Percentiles rank a stretch among this genome's conserved stretches.
phyloP scores from a whole-genome alignment of 495 filamentous ascomycete genomes.

The Aspergillus hancockii region DNA sequence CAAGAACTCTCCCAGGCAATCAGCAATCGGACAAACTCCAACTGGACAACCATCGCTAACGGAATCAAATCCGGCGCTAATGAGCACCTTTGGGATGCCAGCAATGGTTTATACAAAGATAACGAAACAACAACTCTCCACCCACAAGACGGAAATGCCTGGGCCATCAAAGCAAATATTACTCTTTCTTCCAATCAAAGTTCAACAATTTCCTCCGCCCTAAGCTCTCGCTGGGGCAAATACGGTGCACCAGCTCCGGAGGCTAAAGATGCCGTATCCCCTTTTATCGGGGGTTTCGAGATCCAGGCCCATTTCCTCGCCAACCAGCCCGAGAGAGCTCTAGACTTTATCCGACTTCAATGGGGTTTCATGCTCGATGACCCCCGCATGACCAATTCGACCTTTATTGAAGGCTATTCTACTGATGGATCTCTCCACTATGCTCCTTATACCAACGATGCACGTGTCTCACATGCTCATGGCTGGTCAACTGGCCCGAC shows the following conservation, averaged over 20 bases:
- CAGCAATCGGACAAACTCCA: constrained; percentile 18
- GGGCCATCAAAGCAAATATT: constrained; percentile 44
- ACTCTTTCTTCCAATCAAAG: constrained; percentile 24
- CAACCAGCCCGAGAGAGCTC: constrained; percentile 37
- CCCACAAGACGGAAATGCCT: constrained; percentile 51
- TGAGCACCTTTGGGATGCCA: constrained; percentile 33
- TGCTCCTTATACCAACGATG: constrained; percentile 52
- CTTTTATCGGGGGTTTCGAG: constrained; percentile 60
- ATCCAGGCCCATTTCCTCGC: constrained; percentile 54
- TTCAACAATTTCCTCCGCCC: constrained; percentile 36
- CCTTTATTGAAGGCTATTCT: constrained; percentile 60
- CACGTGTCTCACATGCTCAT: constrained; percentile 58
- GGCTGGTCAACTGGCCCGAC: constrained; percentile 62
- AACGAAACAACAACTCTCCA: constrained; percentile 41
- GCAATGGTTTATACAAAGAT: constrained; percentile 30
- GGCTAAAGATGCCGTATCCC: constrained; percentile 54
- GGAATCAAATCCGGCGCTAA: constrained; percentile 34
- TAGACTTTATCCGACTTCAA: constrained; percentile 53
- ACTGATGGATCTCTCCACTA: constrained; percentile 57
- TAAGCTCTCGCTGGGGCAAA: constrained; percentile 50
- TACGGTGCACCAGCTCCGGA: constrained; percentile 60
- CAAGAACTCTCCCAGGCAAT: constrained; percentile 27
- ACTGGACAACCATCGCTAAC: constrained; percentile 23
- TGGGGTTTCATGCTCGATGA: constrained; percentile 64
- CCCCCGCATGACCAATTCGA: constrained; percentile 58